Evolutionary conservation across 2,329 filamentous ascomycete genomes (phyloP), one percentile per base, ranked within the genome.

Genomic region (Scedosporium dehoogii): DNA sequence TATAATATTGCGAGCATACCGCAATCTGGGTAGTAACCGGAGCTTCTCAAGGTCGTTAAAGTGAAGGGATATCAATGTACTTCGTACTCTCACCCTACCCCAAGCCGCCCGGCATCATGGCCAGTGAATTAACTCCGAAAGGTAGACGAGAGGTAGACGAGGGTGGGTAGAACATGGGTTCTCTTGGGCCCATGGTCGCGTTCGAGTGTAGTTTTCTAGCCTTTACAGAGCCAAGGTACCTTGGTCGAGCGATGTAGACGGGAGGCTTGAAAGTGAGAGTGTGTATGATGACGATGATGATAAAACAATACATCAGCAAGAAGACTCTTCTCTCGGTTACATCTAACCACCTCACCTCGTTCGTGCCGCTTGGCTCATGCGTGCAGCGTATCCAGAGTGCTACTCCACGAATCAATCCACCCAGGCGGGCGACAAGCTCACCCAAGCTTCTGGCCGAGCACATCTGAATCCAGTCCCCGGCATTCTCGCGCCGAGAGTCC

Each of bases 1-100:
- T 56, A 58, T 46, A 58, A 46, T 61, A 61, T 55, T 55, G 42
- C 59, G 44, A 23, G 59, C 23, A 29, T 33, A 23, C 44, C 16
- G 25, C 25, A 53, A 29, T 51, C n/a, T 46, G 59, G 59, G 41
- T 53, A 21, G 59, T 46, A 55, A 23, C 51, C 12, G 23, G 21
- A 55, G 23, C 18, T 10, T 48, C 44, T n/a, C 44, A 18, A 21
- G n/a, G 9, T 48, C 44, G 33, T 14, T 38, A 38, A 38, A 14
- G 33, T 18, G n/a, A 21, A 48, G 44, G 44, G 6, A 48, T 14
- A n/a, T 21, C 44, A 48, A 21, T 21, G 18, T 18, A 18, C 6
- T 55, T 14, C 48, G 10, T 23, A 21, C 48, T 21, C 48, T 55
- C 23, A 23, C 51, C 18, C 21, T 23, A 55, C 51, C 12, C 51